A percentile compares a stretch with the other conserved stretches of the same genome.
These are phyloP conservation scores for Castanopsis chinensis DNA, from an alignment of 306 rosid genomes.

Conservation along the genomic window DNA sequence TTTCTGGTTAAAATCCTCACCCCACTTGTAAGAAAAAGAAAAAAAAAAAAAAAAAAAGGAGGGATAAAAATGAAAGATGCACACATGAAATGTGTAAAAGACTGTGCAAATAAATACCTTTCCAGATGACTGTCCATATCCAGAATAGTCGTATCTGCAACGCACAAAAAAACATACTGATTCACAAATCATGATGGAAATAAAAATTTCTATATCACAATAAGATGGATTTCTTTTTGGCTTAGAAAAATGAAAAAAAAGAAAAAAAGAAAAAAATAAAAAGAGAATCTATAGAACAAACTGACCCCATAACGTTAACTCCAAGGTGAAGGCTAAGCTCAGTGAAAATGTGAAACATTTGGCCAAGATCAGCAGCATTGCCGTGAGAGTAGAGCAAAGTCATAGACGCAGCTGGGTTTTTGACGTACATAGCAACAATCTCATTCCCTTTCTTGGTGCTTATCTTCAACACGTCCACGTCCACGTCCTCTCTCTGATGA, in stretches of 20 bases:
- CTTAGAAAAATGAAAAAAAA: not conserved
- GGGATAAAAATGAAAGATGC: too few relatives aligned
- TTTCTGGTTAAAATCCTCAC: too few relatives aligned
- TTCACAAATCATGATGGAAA: not conserved
- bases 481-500: constrained; percentile 55
- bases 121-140: constrained; percentile 77
- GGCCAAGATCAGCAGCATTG: constrained; percentile 78
- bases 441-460: constrained; percentile 59
- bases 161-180: constrained; percentile 6
- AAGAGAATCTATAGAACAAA: not conserved
- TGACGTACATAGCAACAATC: constrained; percentile 57
- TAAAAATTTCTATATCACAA: not conserved
- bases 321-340: constrained; percentile 65
- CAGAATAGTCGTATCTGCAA: constrained; percentile 75
- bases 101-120: constrained; percentile 35
- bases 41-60: too few relatives aligned
- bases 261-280: too few relatives aligned
- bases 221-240: not conserved
- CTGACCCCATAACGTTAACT: constrained; percentile 72
- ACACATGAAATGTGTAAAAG: too few relatives aligned
- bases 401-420: constrained; percentile 53
- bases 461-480: constrained; percentile 54
- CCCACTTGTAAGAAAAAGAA: too few relatives aligned
- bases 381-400: constrained; percentile 72
- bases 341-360: constrained; percentile 54